Conservation (phyloP, 2,329 filamentous ascomycete genomes). For the Hymenoscyphus infarciens region DNA sequence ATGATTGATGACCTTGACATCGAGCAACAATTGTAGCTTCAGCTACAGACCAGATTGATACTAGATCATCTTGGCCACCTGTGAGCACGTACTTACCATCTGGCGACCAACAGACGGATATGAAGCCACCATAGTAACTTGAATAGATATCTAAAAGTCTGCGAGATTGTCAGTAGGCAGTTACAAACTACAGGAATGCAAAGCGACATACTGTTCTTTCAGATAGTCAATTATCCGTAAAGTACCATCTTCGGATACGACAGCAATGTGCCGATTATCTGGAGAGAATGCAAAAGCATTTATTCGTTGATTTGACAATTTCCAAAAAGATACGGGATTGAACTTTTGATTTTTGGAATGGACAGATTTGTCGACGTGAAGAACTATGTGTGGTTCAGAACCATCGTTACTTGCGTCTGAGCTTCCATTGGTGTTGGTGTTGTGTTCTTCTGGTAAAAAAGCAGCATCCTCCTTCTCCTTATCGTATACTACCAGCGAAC, state of each 20-base stretch:
- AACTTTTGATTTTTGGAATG: conserved; percentile 89
- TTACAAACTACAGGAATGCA: no score
- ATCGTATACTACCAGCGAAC: conserved; percentile 88
- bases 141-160: conserved; percentile 84
- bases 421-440: conserved; percentile 31
- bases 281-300: conserved; percentile 92
- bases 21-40: conserved; percentile 83
- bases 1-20: conserved; percentile 93
- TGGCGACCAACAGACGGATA: conserved; percentile 95
- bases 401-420: conserved; percentile 32
- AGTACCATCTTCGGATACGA: conserved; percentile 88
- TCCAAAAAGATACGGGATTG: conserved; percentile 92
- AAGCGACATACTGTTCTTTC: conserved; percentile 84
- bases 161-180: conserved; percentile 22
- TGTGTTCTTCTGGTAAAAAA: conserved; percentile 67
- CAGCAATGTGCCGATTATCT: conserved; percentile 79
- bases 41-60: conserved; percentile 90
- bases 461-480: conserved; percentile 91
- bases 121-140: conserved; percentile 90
- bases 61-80: conserved; percentile 90
- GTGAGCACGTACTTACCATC: conserved; percentile 95
- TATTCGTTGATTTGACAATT: conserved; percentile 83
- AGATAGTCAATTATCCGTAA: conserved; percentile 89
- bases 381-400: conserved; percentile 40
- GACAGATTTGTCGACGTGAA: conserved; percentile 85